These are phyloP conservation scores for Penicillium crustosum DNA, from an alignment of 2,329 filamentous ascomycete species.

Conservation along the genomic window DNA sequence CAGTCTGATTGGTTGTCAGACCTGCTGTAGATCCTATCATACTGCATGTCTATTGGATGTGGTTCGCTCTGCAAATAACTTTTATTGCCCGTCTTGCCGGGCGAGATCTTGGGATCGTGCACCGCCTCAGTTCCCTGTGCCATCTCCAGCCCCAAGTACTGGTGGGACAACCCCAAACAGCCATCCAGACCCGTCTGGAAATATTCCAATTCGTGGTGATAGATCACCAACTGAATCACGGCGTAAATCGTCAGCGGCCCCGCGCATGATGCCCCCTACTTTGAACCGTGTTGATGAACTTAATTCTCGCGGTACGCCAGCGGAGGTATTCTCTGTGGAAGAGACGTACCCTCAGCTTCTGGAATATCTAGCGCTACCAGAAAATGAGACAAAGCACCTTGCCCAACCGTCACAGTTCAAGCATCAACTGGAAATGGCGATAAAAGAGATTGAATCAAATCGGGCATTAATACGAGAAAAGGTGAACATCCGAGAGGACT, in stretches of 20 bases:
- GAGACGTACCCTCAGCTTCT: constrained; percentile 16
- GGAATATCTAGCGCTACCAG: constrained; percentile 13
- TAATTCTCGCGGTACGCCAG: neutral
- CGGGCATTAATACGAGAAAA: constrained; percentile 19
- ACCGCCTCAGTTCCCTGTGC: constrained; percentile 15
- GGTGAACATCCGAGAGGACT: constrained; percentile 24
- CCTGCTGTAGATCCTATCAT: constrained; percentile 36
- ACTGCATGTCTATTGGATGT: constrained; percentile 20
- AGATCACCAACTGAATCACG: neutral
- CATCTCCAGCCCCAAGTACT: constrained; percentile 7
- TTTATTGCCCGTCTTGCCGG: constrained; percentile 31
- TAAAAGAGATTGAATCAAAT: constrained; percentile 25
- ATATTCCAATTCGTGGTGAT: neutral
- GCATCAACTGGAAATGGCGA: constrained; percentile 24
- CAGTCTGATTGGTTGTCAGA: constrained; percentile 29
- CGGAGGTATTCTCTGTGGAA: constrained; percentile 8
- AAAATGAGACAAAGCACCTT: constrained; percentile 9
- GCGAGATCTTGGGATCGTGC: constrained; percentile 24
- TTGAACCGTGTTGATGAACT: neutral
- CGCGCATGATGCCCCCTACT: neutral
- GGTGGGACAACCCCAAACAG: constrained; percentile 15
- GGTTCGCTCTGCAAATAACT: constrained; percentile 14
- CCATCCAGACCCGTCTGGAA: neutral
- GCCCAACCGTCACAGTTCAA: constrained; percentile 21
- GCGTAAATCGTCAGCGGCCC: neutral